Base-by-base conservation (phyloP, 352 stramenopile species). In the Phytopythium mirpurense region DNA sequence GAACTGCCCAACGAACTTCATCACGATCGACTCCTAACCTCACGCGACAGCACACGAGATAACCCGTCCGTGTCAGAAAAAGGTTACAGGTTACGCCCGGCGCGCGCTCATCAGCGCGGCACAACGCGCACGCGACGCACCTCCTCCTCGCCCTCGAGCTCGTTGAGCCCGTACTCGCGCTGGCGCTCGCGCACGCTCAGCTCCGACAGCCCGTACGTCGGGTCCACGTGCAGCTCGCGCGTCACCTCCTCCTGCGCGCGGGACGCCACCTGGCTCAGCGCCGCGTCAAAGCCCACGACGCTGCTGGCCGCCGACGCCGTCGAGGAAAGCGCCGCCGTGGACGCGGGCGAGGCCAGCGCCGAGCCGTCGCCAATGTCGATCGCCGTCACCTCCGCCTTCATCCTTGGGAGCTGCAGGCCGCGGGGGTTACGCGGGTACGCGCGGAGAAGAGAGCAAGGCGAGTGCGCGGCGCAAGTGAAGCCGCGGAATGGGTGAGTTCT, bases 1-100 rank as follows among this genome's bases (percentile, higher is more conserved):
- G 64, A 99, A 94, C 74, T 98, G 96, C 29, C 80, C 83, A 15
- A 88, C 29, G 57, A 98, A 97, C 57, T 97, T 97, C 35, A 78
- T 56, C 27, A 97, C 42, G n/a, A 98, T 78, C 21, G 88, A 91
- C 51, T 90, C 83, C 42, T 72, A 14, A 10, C 29, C 9, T 9
- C 31, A 21, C 37, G 10, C 11, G 6, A 7, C 18, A 32, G 29
- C 29, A 32, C 5, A 9, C 29, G 29, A n/a, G n/a, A n/a, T n/a
- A n/a, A n/a, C n/a, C n/a, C n/a, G n/a, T n/a, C n/a, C n/a, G 29
- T 32, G 29, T 32, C 29, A 32, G 29, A 10, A 32, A 5, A 32
- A 32, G 29, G 29, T 9, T 32, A n/a, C n/a, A n/a, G n/a, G n/a
- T n/a, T n/a, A n/a, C n/a, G n/a, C n/a, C n/a, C n/a, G n/a, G n/a